Evolutionary conservation across 345 rosid genomes (phyloP).

Genomic region (Linum usitatissimum): DNA sequence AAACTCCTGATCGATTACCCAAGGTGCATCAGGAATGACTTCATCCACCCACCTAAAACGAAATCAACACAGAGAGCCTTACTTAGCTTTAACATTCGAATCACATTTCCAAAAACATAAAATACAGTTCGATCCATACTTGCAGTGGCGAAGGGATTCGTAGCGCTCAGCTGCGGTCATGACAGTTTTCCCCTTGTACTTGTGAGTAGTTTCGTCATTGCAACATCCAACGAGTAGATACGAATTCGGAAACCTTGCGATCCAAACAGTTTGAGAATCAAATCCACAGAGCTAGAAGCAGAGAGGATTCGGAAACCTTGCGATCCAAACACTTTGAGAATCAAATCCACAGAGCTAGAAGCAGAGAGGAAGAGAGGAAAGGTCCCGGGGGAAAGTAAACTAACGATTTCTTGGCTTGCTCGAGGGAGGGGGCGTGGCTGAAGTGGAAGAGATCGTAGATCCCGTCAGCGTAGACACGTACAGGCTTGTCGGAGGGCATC

Average conservation of each 20-base stretch:
- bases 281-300: too few species aligned
- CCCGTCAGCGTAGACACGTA: slow-evolving; percentile 94
- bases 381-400: slow-evolving; percentile 10
- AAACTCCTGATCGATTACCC: slow-evolving; percentile 81
- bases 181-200: slow-evolving; percentile 82
- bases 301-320: slow-evolving; percentile 42
- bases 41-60: slow-evolving; percentile 83
- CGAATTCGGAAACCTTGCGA: slow-evolving; percentile 61
- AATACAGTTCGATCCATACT: slow-evolving; percentile 24
- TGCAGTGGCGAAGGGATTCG: slow-evolving; percentile 96
- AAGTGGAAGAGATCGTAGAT: slow-evolving; percentile 98
- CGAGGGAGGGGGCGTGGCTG: slow-evolving; percentile 94
- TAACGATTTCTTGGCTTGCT: slow-evolving; percentile 82
- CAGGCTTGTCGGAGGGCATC: slow-evolving; percentile 21
- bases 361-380: neutral
- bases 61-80: neutral
- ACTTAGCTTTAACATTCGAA: too few species aligned
- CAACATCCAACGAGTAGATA: slow-evolving; percentile 85
- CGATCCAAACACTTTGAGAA: neutral
- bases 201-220: slow-evolving; percentile 75
- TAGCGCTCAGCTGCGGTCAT: slow-evolving; percentile 76
- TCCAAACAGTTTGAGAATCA: neutral
- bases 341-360: neutral
- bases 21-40: slow-evolving; percentile 85
- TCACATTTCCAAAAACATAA: neutral